Percentiles rank a stretch among this genome's conserved stretches.
Conservation (phyloP, 257 asterid genomes). For the Apocynum venetum region DNA sequence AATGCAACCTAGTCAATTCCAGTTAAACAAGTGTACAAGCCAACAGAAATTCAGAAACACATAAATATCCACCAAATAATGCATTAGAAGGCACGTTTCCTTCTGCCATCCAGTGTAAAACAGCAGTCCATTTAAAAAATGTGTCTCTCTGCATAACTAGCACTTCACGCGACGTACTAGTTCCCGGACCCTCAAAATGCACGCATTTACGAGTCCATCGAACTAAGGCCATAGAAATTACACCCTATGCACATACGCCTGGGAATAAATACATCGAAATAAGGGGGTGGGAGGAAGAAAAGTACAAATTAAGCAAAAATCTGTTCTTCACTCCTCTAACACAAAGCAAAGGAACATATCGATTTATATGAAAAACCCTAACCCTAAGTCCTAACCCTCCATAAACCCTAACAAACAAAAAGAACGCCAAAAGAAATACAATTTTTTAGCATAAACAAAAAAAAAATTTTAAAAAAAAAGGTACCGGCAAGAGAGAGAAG, state of each 20-base stretch:
- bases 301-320: neutral
- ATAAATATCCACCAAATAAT: neutral
- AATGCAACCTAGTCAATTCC: neutral
- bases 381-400: constrained; percentile 15
- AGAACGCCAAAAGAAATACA: neutral
- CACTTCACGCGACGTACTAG: neutral
- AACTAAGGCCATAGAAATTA: neutral
- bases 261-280: neutral
- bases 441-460: neutral
- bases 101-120: neutral
- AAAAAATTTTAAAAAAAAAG: neutral
- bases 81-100: neutral
- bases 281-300: neutral
- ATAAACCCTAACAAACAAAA: constrained; percentile 18
- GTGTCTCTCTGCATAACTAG: too few relatives aligned
- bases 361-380: neutral
- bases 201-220: neutral
- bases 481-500: constrained; percentile 52
- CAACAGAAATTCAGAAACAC: neutral
- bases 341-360: neutral
- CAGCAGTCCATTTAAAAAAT: neutral
- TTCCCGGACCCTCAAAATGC: too few relatives aligned
- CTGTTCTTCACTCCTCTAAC: neutral
- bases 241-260: neutral
- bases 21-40: neutral